Percentiles rank a stretch among this genome's conserved stretches.
phyloP scores from a whole-genome alignment of 768 basidiomycete species.

The Suillus weaverae region DNA sequence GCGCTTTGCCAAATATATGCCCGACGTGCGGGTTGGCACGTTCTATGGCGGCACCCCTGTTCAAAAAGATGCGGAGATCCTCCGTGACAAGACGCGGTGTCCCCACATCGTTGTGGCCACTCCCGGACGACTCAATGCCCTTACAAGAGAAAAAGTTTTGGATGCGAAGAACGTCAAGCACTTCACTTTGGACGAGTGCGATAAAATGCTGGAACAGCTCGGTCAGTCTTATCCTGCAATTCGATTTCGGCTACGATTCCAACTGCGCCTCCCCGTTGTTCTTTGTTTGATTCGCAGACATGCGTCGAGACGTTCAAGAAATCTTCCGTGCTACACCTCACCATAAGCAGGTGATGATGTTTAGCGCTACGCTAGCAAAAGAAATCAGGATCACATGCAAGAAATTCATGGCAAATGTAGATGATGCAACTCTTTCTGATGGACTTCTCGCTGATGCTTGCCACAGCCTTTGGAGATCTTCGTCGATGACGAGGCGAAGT shows the following conservation, averaged over 20 bases:
- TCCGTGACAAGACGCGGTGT: constrained; percentile 95
- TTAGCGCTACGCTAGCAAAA: constrained; percentile 96
- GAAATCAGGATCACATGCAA: constrained; percentile 98
- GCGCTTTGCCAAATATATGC: constrained; percentile 99
- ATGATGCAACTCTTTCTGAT: constrained; percentile 30
- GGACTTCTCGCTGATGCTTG: neutral
- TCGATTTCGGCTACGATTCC: constrained; percentile 70
- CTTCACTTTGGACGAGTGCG: constrained; percentile 99
- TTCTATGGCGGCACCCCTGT: constrained; percentile 98
- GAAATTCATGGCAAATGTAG: constrained; percentile 98
- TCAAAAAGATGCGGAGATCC: constrained; percentile 87
- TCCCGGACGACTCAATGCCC: constrained; percentile 94
- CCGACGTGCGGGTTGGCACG: constrained; percentile 94
- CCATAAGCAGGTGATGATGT: constrained; percentile 99
- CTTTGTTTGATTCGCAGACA: constrained; percentile 71
- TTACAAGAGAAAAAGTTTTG: constrained; percentile 92
- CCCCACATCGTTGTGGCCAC: constrained; percentile 99
- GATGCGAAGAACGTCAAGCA: constrained; percentile 97
- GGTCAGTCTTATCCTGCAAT: constrained; percentile 80
- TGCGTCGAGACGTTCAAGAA: constrained; percentile 99
- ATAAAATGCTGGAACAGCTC: constrained; percentile 99
- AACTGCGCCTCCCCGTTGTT: constrained; percentile 51
- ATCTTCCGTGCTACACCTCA: constrained; percentile 99
- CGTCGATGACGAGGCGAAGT: constrained; percentile 98
- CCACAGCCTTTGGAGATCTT: constrained; percentile 95